These are phyloP conservation scores for Neoarthrinium moseri DNA, from an alignment of 2,329 filamentous ascomycete genomes.

Conservation along the genomic window DNA sequence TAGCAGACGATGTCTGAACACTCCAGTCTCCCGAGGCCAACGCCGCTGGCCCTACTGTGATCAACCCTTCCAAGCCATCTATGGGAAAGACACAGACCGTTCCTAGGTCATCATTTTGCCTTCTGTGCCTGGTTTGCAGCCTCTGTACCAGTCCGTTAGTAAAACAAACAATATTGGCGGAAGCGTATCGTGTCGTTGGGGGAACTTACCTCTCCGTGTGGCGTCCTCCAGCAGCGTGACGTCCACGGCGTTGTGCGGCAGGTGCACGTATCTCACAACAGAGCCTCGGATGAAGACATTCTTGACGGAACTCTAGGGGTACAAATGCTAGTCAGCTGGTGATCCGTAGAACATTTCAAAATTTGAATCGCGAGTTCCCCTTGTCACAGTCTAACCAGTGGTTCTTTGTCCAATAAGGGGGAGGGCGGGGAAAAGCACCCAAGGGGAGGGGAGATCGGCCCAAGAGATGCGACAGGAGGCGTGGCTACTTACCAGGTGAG, in stretches of 20 bases:
- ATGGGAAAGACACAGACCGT: no score
- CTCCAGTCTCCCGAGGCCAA: no score
- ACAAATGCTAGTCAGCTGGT: no score
- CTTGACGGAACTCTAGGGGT: constrained; percentile 70
- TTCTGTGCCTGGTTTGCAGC: constrained; percentile 58
- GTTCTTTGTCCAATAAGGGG: background rate
- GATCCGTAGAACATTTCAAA: no score
- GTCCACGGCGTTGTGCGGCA: constrained; percentile 80
- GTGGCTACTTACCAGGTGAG: constrained; percentile 68
- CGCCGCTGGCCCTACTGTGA: no score
- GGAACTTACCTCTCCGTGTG: constrained; percentile 71
- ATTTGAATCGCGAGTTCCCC: background rate
- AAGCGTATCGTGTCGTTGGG: background rate
- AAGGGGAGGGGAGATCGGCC: background rate
- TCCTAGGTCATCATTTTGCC: constrained; percentile 40
- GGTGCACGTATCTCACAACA: constrained; percentile 88
- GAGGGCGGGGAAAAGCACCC: background rate
- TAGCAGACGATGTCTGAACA: no score
- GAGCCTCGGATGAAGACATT: constrained; percentile 95
- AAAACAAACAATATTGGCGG: background rate
- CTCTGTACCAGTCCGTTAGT: constrained; percentile 37
- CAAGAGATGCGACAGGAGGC: background rate
- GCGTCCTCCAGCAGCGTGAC: constrained; percentile 87
- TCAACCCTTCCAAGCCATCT: background rate
- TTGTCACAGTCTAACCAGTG: constrained; percentile 4